Evolutionary conservation across 768 basidiomycete species (phyloP).

Genomic region (Kondoa subrosea): DNA sequence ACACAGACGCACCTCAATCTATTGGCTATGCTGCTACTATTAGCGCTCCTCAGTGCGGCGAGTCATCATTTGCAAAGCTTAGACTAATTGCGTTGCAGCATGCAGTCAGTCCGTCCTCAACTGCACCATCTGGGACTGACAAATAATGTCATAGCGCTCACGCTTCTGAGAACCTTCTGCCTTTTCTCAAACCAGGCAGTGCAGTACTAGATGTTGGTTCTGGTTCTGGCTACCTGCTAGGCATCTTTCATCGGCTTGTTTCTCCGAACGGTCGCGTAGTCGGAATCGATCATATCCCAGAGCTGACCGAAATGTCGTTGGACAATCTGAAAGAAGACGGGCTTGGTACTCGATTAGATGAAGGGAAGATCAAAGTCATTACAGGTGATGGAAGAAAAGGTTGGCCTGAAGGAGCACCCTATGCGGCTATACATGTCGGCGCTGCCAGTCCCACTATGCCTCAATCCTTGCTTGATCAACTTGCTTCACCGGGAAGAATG

Average conservation of each 20-base stretch:
- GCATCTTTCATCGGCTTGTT: constrained; percentile 62
- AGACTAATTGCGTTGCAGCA: too few relatives aligned
- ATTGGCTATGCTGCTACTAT: constrained; percentile 63
- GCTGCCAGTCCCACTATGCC: constrained; percentile 71
- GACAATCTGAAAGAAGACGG: constrained; percentile 54
- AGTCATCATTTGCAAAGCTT: too few relatives aligned
- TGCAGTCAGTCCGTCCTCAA: constrained; percentile 40
- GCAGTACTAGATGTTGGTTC: constrained; percentile 50
- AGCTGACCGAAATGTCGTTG: constrained; percentile 40
- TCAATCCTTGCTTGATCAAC: constrained; percentile 52
- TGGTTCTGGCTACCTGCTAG: constrained; percentile 61
- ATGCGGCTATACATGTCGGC: constrained; percentile 80
- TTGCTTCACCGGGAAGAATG: constrained; percentile 13
- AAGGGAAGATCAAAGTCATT: constrained; percentile 46
- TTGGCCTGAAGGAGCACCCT: constrained; percentile 31
- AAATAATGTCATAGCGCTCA: constrained; percentile 46
- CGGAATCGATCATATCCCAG: constrained; percentile 75
- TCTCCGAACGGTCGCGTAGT: constrained; percentile 39
- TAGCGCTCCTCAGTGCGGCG: constrained; percentile 90
- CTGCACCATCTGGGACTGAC: neutral
- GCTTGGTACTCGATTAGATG: constrained; percentile 41
- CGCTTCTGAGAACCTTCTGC: constrained; percentile 61
- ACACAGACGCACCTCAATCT: constrained; percentile 62
- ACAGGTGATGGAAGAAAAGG: constrained; percentile 69
- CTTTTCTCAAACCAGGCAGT: constrained; percentile 51